Base-by-base conservation (phyloP, 495 filamentous ascomycete genomes). In the Hamigera avellanea region DNA sequence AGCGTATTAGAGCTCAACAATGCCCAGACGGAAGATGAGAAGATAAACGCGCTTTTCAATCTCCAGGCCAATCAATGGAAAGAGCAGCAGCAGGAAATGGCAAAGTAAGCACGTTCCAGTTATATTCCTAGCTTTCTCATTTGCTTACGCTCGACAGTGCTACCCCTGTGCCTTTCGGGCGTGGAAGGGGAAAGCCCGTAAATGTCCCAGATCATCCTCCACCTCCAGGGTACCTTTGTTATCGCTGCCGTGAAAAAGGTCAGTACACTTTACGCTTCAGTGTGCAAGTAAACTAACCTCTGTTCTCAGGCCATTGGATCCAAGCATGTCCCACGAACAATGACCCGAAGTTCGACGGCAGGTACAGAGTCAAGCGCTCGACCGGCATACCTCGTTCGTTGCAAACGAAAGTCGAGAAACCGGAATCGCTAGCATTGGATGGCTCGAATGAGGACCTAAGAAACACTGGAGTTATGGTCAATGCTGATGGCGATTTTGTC, bases 291-390 rank as follows among this genome's bases (percentile, higher is more conserved):
- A 6, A 17, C 28, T 50, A 23, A 50, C 13, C 19, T 15, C 16
- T 34, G 14, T 31, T 37, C 27, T 1, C 39, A 77, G 73, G 93
- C 15, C 91, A 99, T 56, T 96, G 89, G 87, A 99, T 99, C 37
- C 86, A 95, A 61, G 75, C 78, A 8, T 98, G 91, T 44, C 91
- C 91, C 13, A 99, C 91, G 12, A 99, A 99, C 54, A 83, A 93
- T 54, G 89, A 99, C 48, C 89, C 93, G 2, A 86, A 85, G 29
- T 96, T 83, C 50, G 89, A 96, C 59, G 83, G 84, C 42, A 80
- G 82, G 19, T 85, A 86, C 32, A 76, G 86, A 32, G 80, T 96
- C 33, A 95, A 93, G 66, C 76, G 91, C 33, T 95, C 93, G 9
- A 96, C 91, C 12, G 91, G 91, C 37, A 96, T 99, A 42, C 91